Evolutionary conservation across 176 grass and related monocot species (phyloP), one percentile per base, ranked within the genome.

Genomic region (Puccinellia tenuiflora): DNA sequence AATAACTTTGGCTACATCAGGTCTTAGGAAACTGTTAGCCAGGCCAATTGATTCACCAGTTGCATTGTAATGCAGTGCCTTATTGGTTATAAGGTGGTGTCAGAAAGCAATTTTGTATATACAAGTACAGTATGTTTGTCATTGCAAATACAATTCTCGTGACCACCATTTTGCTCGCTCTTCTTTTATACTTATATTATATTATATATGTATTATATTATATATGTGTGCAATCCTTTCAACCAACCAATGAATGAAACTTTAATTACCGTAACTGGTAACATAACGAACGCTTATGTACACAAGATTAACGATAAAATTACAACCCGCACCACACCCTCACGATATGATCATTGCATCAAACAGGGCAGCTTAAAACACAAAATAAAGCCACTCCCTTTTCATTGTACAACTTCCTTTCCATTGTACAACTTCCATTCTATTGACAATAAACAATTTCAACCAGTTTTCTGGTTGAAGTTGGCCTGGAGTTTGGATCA

Each of bases 241-340:
- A 68, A 75, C 38, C 61, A 90, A 83, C 66, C n/a, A 90, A 87
- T 13, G 20, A 90, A 75, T 84, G 28, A 0, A 80, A 80, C 75
- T 75, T 78, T 67, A 25, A 83, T 86, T 84, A 70, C 48, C 16
- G 2, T 53, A 39, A 53, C 71, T 76, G 24, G 57, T 43, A 83
- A 50, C 53, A 47, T 45, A 35, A 86, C 29, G 14, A 76, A 80
- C 59, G 84, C 30, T 80, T 90, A 90, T 87, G 85, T 87, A 90
- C 88, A 90, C 67, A 67, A 67, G 45, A 40, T 42, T 70, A 70
- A 33, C 62, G 79, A 90, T 73, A 78, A 87, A 78, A 80, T 87
- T 90, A 84, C 88, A 84, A 68, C 33, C 38, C 3, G 39, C 22
- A n/a, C 37, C 18, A 40, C 24, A 69, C 40, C 33, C 37, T 33